A percentile compares a stretch with the other conserved stretches of the same genome.
Conservation (phyloP, 2,329 filamentous ascomycete genomes). For the Colletotrichum sp. region DNA sequence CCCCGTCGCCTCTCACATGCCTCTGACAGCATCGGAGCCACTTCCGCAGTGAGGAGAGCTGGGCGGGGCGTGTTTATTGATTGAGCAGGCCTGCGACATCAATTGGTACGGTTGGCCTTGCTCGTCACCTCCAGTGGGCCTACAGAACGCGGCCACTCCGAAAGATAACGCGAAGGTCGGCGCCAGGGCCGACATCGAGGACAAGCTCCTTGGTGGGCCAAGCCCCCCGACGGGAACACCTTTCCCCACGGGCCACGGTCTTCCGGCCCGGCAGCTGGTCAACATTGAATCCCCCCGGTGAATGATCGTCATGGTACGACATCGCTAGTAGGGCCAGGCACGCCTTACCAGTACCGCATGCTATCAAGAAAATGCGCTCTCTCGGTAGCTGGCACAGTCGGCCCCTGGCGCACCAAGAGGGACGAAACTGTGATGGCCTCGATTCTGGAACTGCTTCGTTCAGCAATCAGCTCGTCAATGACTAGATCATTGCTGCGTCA, state of each 20-base stretch:
- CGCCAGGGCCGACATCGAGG: neutral
- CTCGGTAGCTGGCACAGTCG: neutral
- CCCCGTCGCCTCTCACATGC: neutral
- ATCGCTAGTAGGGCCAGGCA: neutral
- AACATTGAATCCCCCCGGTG: neutral
- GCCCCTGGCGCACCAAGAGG: neutral
- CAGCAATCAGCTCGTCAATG: neutral
- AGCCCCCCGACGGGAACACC: neutral
- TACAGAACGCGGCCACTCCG: neutral
- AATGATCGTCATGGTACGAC: neutral
- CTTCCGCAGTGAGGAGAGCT: neutral
- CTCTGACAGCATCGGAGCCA: neutral
- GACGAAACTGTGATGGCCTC: neutral
- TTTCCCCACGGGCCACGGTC: constrained; percentile 1
- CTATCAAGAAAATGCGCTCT: neutral
- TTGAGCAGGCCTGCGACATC: neutral
- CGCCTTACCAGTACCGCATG: neutral
- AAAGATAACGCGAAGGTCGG: neutral
- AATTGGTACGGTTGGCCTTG: constrained; percentile 7
- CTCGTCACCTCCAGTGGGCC: neutral
- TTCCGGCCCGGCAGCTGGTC: neutral
- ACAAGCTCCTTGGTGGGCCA: neutral
- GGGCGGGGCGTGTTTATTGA: neutral
- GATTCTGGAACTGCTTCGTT: neutral
- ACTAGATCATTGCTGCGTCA: constrained; percentile 1